Base-by-base conservation (phyloP, 345 rosid species). In the Pistacia integerrima region DNA sequence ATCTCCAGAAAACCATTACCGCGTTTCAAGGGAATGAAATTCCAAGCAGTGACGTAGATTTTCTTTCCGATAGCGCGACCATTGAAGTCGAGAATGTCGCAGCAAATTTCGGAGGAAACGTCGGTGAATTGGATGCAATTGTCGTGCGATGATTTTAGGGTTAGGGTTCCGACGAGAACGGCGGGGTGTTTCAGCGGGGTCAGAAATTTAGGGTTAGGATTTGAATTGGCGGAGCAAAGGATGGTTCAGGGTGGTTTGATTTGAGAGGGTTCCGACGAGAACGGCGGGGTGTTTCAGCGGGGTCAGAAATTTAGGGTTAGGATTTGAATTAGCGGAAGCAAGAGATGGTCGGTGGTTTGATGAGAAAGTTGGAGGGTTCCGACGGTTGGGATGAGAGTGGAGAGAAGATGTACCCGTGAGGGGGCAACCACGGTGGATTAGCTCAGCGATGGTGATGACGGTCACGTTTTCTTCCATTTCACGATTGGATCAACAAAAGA, bases 91-190 rank as follows among this genome's bases (percentile, higher is more conserved):
- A 90, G 73, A 20, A 96, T 81, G 66, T 95, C 99, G 70, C 99
- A 96, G 86, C 98, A 93, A 38, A 96, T 56, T 4, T 88, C 73
- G 51, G 87, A 52, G 2, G 82, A 79, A 33, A 74, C 84, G 59
- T 95, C 97, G n/a, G 88, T 81, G 86, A 93, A 92, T 64, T 84
- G 87, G 38, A 93, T 84, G 85, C 98, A 95, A 72, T 74, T 85
- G 22, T 81, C 76, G 76, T 84, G 80, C 17, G 91, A 85, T 78
- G 94, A 93, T 28, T 75, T 81, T 76, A 82, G 81, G 85, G 80
- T 72, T 67, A 94, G 44, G 64, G 87, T 88, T 61, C 99, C 99
- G 55, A 85, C 6, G 76, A 94, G 81, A 69, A 87, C 49, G 46
- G 86, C 85, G 0, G 93, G 86, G 67, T 75, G 44, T 38, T 66